Conservation (phyloP, 1,284 basidiomycete species). For the Ganoderma lucidum region DNA sequence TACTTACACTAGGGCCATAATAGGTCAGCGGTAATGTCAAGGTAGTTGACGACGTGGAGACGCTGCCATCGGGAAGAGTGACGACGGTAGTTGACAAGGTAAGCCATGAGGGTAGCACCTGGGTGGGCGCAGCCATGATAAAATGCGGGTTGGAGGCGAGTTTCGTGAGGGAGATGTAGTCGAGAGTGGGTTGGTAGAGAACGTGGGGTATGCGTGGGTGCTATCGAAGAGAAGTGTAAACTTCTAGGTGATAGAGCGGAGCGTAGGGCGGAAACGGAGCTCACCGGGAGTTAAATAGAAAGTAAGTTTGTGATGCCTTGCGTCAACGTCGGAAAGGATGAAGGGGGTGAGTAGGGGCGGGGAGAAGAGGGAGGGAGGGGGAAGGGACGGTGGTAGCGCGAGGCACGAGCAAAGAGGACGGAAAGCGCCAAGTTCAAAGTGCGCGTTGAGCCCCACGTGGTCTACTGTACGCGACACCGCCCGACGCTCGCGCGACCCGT, state of each 20-base stretch:
- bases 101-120: constrained; percentile 72
- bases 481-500: constrained; percentile 1
- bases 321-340: background rate
- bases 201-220: constrained; percentile 37
- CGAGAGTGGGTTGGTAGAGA: constrained; percentile 41
- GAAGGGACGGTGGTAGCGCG: constrained; percentile 12
- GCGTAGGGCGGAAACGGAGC: background rate
- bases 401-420: background rate
- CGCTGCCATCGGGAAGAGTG: constrained; percentile 57
- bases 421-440: constrained; percentile 8
- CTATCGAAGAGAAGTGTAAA: constrained; percentile 20
- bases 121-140: constrained; percentile 63
- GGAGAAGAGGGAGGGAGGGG: constrained; percentile 4
- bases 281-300: background rate
- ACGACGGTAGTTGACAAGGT: constrained; percentile 58
- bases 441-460: constrained; percentile 10
- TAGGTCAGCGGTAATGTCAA: constrained; percentile 73
- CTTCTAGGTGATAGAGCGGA: constrained; percentile 13
- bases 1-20: constrained; percentile 76
- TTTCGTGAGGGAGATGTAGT: constrained; percentile 22
- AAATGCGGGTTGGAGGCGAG: constrained; percentile 21
- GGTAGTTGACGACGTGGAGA: constrained; percentile 59
- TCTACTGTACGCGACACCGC: background rate
- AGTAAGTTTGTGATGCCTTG: background rate
- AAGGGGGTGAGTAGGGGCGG: background rate